Percentiles rank a stretch among this genome's conserved stretches.
These are phyloP conservation scores for Puccinia brachypodii DNA, from an alignment of 1,284 basidiomycete genomes.

Conservation along the genomic window DNA sequence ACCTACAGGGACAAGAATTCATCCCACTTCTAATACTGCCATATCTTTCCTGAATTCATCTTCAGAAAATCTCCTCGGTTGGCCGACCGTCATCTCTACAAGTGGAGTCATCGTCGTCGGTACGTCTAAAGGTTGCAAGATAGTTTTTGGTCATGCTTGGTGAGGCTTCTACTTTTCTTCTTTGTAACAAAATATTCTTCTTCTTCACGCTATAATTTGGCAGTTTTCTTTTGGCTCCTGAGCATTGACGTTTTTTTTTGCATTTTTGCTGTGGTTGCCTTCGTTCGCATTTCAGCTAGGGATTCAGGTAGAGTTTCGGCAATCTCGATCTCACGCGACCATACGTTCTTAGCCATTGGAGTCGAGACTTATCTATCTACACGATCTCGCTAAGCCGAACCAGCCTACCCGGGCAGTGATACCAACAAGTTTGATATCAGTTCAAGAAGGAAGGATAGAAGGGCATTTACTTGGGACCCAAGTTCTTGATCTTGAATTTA, in stretches of 20 bases:
- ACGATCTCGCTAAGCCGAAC: constrained; percentile 71
- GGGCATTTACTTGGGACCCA: constrained; percentile 85
- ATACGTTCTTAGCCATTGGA: constrained; percentile 87
- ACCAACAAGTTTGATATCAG: constrained; percentile 64
- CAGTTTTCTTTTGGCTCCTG: not conserved
- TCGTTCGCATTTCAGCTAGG: constrained; percentile 60
- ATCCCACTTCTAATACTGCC: not conserved
- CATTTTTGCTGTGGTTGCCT: not conserved
- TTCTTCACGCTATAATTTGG: too few relatives aligned
- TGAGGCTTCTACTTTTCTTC: constrained; percentile 25
- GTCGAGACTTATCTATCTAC: constrained; percentile 81
- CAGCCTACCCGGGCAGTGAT: constrained; percentile 56
- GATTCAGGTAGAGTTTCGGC: constrained; percentile 80
- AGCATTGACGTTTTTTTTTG: not conserved
- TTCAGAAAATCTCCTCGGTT: constrained; percentile 59
- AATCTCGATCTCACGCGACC: constrained; percentile 85
- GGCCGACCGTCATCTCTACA: constrained; percentile 76
- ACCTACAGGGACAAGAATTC: not conserved
- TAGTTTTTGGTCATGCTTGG: constrained; percentile 84
- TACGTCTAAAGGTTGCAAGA: constrained; percentile 72
- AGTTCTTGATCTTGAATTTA: constrained; percentile 83
- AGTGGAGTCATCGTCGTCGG: constrained; percentile 89
- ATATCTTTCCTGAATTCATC: not conserved
- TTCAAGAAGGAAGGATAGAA: constrained; percentile 81
- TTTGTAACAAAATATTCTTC: too few relatives aligned